These are phyloP conservation scores for Eleusine coracana DNA, from an alignment of 176 grass and related monocot species.

Conservation along the genomic window DNA sequence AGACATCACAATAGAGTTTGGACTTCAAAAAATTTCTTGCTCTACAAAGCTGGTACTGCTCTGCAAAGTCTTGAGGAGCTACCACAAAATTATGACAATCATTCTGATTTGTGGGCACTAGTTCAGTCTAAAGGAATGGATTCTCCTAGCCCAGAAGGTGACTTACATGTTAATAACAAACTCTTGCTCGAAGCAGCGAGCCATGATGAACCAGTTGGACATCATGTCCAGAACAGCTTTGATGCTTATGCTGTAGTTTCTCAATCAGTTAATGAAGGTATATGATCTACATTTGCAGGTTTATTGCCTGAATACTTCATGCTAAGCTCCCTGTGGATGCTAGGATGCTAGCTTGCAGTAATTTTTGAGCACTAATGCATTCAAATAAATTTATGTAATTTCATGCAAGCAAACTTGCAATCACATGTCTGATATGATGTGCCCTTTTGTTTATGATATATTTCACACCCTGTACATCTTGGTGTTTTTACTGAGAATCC, in stretches of 20 bases:
- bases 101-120: conserved; percentile 44
- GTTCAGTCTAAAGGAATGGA: conserved; percentile 51
- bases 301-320: conserved; percentile 21
- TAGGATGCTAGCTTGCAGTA: conserved; percentile 11
- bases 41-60: conserved; percentile 53
- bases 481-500: neutral
- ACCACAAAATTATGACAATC: conserved; percentile 41
- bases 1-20: conserved; percentile 77
- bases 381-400: conserved; percentile 25
- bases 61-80: conserved; percentile 55
- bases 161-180: conserved; percentile 39
- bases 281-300: conserved; percentile 2
- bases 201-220: conserved; percentile 42
- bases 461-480: conserved; percentile 16
- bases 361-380: conserved; percentile 20
- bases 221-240: conserved; percentile 36
- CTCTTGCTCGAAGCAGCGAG: conserved; percentile 48
- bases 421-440: neutral
- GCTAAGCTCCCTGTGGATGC: neutral
- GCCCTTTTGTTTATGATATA: neutral
- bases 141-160: conserved; percentile 23
- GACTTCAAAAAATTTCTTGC: conserved; percentile 72
- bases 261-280: conserved; percentile 49
- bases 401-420: conserved; percentile 2
- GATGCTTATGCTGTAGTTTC: conserved; percentile 31